These are phyloP conservation scores for Schwanniomyces yamadae DNA, from an alignment of 805 yeast genomes.

Conservation along the genomic window DNA sequence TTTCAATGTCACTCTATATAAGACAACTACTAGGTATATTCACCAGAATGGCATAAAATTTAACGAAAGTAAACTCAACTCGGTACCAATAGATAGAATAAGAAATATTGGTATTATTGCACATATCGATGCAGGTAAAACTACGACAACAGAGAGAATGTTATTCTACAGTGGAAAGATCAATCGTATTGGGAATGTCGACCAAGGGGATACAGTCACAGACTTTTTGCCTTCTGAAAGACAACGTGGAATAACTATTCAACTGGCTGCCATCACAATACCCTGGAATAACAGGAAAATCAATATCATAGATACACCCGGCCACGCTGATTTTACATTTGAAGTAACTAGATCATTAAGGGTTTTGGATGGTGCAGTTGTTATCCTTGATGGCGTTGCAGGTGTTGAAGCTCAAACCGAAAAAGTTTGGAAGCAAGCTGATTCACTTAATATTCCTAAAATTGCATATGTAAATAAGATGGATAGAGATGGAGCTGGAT, in stretches of 20 bases:
- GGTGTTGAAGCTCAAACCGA: conserved; percentile 99
- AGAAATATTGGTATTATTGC: conserved; percentile 96
- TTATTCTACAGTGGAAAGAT: conserved; percentile 86
- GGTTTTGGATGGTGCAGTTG: conserved; percentile 92
- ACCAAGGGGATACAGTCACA: conserved; percentile 94
- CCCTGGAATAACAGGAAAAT: conserved; percentile 79
- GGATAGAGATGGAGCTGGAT: conserved; percentile 97
- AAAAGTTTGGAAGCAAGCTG: conserved; percentile 92
- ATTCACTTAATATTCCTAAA: conserved; percentile 63
- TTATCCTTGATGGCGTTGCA: conserved; percentile 91
- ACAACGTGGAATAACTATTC: conserved; percentile 92
- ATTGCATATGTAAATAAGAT: conserved; percentile 86
- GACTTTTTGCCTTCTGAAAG: conserved; percentile 90
- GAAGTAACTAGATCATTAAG: conserved; percentile 88
- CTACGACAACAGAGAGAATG: conserved; percentile 96
- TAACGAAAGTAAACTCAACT: conserved; percentile 16
- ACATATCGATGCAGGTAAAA: conserved; percentile 98
- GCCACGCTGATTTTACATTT: conserved; percentile 96
- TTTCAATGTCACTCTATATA: not conserved
- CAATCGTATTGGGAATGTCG: conserved; percentile 83
- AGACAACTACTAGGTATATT: not conserved
- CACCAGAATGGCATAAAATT: not conserved
- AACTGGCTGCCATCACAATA: conserved; percentile 90
- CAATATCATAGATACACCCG: conserved; percentile 94
- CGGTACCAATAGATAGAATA: conserved; percentile 36